Evolutionary conservation across 176 grass and related monocot species (phyloP), one percentile per base, ranked within the genome.

Genomic region (Secale cereale): DNA sequence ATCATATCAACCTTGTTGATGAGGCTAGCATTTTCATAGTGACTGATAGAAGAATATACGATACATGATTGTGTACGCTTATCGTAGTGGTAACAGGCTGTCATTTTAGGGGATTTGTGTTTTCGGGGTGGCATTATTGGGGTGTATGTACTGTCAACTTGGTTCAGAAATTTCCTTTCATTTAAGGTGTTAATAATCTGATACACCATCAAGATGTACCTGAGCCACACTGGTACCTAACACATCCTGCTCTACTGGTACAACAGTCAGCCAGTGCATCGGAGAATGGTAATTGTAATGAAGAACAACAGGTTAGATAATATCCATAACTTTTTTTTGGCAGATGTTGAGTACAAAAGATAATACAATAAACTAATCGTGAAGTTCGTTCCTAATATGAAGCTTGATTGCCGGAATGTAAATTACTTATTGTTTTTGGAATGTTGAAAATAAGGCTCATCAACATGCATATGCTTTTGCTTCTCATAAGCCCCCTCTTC

Each of bases 391-490:
- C 26, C 35, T 66, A 31, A 27, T 64, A 40, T 25, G 27, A 84
- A 50, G 28, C 37, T 68, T 63, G 33, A 56, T 36, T 88, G 41
- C 7, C 72, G 78, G 59, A 88, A 27, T n/a, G 71, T 59, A 85
- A 84, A 22, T 73, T 25, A 89, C 91, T 95, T 86, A 95, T 91
- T 78, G 9, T 68, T 52, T 74, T 90, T 70, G 6, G 94, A 74
- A 82, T 87, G 57, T 81, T 85, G 56, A 43, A 83, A 91, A 77
- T 91, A 88, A 33, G 88, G 29, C 74, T 89, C 90, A 45, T 84
- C 91, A 87, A 88, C 89, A 89, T 78, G 86, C 57, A 41, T 85
- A 65, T 92, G 90, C 74, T 91, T 91, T 72, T 95, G 88, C 32
- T 95, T 98, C 82, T 94, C 92, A 22, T 70, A 86, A 87, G 67